Base-by-base conservation (phyloP, 257 asterid species). In the Scutellaria baicalensis region DNA sequence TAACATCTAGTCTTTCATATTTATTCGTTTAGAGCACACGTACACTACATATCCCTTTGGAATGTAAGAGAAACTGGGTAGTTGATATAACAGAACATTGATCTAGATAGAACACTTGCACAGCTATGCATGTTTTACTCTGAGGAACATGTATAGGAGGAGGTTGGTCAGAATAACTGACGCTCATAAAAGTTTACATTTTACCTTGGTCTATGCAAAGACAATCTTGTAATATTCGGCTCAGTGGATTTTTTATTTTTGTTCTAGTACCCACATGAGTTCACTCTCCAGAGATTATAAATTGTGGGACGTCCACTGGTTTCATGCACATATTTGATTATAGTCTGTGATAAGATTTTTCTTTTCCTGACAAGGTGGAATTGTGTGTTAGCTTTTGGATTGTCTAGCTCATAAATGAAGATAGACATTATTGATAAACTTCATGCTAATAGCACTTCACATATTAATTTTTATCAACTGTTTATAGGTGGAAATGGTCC, bases 401-500 rank as follows among this genome's bases (percentile, higher is more conserved):
- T 42, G 20, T 59, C 33, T 21, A 49, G 61, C 65, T 66, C 20
- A 35, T 36, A 44, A 61, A 57, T 68, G 44, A 35, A n/a, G 17
- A 36, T 13, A 71, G 16, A 49, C 23, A 35, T 35, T 42, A 36
- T 42, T 9, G 27, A 23, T 52, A 63, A 36, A 31, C 40, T 39
- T 35, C 57, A 66, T 68, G 43, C 66, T 35, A 60, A 47, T 44
- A 35, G 43, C 68, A 50, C 33, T 73, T 67, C 66, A 48, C 54
- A 47, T 59, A 47, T 40, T 66, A 70, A 44, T 10, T 49, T 39
- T 68, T 58, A 40, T 57, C 73, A 40, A 69, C 66, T 47, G 76
- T 64, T 82, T 70, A 40, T 77, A 93, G 99, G 97, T 87, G 83
- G 99, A 91, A 80, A 91, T 93, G 99, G 96, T 91, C 71, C 96